Evolutionary conservation across 768 basidiomycete species (phyloP).

Genomic region (Suillus hirtellus): DNA sequence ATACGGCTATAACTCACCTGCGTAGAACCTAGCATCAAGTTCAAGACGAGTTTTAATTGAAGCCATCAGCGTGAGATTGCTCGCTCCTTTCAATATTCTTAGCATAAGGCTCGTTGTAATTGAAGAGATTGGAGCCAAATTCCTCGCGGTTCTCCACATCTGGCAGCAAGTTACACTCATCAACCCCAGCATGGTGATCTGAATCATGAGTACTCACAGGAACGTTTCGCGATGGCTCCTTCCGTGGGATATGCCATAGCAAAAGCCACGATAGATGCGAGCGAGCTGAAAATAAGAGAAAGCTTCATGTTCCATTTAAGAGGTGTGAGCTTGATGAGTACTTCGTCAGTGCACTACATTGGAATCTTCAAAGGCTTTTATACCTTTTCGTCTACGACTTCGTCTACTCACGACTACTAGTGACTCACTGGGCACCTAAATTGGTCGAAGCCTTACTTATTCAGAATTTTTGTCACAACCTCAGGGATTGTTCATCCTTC

Average conservation of each 20-base stretch:
- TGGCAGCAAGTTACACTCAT: neutral
- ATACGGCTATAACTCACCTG: no score
- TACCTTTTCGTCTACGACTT: neutral
- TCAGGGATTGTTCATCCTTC: neutral
- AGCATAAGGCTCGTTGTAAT: no score
- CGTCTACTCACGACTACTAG: neutral
- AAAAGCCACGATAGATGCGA: neutral
- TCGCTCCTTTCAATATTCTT: no score
- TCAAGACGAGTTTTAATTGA: no score
- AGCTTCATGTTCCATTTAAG: neutral
- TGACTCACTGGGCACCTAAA: neutral
- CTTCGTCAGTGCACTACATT: neutral
- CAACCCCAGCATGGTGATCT: neutral
- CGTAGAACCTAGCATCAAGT: neutral
- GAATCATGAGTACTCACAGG: neutral
- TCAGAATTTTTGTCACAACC: neutral
- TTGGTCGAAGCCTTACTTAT: no score
- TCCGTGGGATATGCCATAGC: neutral
- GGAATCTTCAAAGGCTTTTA: neutral
- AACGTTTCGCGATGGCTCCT: neutral
- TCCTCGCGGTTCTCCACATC: neutral
- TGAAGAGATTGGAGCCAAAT: no score
- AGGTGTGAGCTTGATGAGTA: neutral
- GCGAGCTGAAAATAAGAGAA: neutral
- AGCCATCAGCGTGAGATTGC: no score